Percentiles rank a stretch among this genome's conserved stretches.
phyloP scores from a whole-genome alignment of 306 rosid genomes.

The Casuarina equisetifolia region DNA sequence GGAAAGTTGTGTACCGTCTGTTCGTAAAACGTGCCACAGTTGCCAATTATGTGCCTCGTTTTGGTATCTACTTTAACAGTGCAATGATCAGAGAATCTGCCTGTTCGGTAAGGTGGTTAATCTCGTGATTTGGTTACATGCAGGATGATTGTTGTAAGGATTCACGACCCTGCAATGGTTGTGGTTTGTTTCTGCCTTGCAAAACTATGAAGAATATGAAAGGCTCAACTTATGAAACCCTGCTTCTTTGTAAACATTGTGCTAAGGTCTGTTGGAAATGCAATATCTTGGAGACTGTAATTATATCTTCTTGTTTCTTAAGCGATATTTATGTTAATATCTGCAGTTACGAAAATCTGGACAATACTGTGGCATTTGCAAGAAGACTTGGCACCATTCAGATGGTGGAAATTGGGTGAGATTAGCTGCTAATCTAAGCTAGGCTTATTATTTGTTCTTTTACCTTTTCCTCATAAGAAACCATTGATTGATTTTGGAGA shows the following conservation, averaged over 20 bases:
- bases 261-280: slow-evolving; percentile 56
- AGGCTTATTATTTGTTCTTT: slow-evolving; percentile 10
- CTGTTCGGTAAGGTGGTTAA: slow-evolving; percentile 28
- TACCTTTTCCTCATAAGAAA: slow-evolving; percentile 11
- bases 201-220: slow-evolving; percentile 63
- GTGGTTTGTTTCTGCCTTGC: slow-evolving; percentile 56
- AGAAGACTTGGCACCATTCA: slow-evolving; percentile 91
- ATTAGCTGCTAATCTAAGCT: slow-evolving; percentile 31
- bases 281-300: not conserved
- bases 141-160: slow-evolving; percentile 53
- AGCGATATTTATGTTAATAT: slow-evolving; percentile 17
- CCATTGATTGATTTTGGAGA: slow-evolving; percentile 23
- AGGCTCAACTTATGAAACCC: slow-evolving; percentile 45
- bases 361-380: slow-evolving; percentile 97
- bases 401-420: slow-evolving; percentile 98
- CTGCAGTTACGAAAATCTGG: slow-evolving; percentile 77
- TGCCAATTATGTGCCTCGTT: not conserved
- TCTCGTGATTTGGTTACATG: slow-evolving; percentile 29
- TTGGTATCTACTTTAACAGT: not conserved
- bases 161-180: slow-evolving; percentile 67
- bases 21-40: not conserved
- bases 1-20: not conserved
- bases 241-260: slow-evolving; percentile 74
- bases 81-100: not conserved
- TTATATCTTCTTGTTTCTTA: slow-evolving; percentile 11